Percentiles rank a stretch among this genome's conserved stretches.
These are phyloP conservation scores for Yarrowia porcina DNA, from an alignment of 805 yeast genomes.

Conservation along the genomic window DNA sequence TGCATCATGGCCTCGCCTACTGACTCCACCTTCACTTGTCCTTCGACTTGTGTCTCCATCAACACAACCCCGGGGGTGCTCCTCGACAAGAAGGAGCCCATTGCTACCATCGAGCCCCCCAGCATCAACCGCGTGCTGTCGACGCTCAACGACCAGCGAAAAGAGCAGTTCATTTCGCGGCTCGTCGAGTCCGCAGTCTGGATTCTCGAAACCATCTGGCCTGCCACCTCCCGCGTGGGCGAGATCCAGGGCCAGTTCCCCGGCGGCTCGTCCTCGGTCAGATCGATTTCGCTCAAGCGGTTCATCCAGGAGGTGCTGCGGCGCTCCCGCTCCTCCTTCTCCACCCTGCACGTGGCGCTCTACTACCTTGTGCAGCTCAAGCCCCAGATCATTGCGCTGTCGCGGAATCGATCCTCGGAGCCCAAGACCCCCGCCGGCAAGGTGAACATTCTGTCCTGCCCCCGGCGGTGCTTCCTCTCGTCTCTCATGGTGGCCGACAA, in stretches of 20 bases:
- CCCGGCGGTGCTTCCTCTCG: conserved; percentile 64
- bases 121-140: conserved; percentile 18
- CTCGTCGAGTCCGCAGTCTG: conserved; percentile 35
- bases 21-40: conserved; percentile 20
- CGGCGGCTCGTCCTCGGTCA: conserved; percentile 27
- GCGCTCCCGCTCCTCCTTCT: conserved; percentile 55
- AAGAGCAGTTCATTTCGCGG: conserved; percentile 20
- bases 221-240: conserved; percentile 29
- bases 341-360: conserved; percentile 63
- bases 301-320: conserved; percentile 43
- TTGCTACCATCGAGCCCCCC: background rate
- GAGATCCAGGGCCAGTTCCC: conserved; percentile 26
- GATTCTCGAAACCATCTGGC: conserved; percentile 37
- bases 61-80: conserved; percentile 13
- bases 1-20: conserved; percentile 22
- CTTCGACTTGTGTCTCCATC: conserved; percentile 17
- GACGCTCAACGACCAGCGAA: background rate
- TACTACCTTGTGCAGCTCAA: conserved; percentile 57
- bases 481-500: conserved; percentile 70
- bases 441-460: conserved; percentile 41
- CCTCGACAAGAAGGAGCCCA: conserved; percentile 9
- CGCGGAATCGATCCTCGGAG: background rate
- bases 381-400: conserved; percentile 30
- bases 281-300: conserved; percentile 37
- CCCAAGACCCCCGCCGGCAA: background rate